Evolutionary conservation across 148 eudicot genomes (phyloP).

Genomic region (Euryodendron excelsum): DNA sequence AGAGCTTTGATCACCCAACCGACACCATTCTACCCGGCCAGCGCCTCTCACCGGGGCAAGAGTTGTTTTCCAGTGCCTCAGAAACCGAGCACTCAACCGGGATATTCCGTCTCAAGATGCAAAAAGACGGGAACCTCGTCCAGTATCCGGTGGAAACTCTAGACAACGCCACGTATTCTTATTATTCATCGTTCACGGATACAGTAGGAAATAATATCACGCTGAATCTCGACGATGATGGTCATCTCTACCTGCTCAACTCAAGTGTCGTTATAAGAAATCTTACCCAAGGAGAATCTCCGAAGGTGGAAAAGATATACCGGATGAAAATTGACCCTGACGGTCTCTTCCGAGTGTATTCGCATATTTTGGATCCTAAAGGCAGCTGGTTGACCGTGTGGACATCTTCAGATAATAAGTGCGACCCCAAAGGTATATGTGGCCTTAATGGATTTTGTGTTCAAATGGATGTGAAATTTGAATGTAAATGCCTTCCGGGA

Average conservation of each 20-base stretch:
- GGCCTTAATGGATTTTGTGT: conserved; percentile 12
- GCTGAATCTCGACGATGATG: too few species aligned
- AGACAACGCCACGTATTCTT: too few species aligned
- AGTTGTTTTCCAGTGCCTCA: conserved; percentile 11
- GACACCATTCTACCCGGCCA: conserved; percentile 18
- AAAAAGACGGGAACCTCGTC: conserved; percentile 21
- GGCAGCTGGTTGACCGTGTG: conserved; percentile 6
- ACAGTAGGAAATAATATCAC: too few species aligned
- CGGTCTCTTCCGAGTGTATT: conserved; percentile 22
- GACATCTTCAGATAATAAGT: neutral
- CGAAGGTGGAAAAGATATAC: neutral
- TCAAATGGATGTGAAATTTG: neutral
- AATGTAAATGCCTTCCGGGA: too few species aligned
- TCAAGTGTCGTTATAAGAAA: too few species aligned
- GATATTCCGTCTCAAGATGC: conserved; percentile 21
- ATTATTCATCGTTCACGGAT: too few species aligned
- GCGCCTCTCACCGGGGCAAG: neutral
- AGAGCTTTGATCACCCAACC: too few species aligned
- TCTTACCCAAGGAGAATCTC: too few species aligned
- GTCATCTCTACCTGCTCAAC: too few species aligned
- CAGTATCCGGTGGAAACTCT: too few species aligned
- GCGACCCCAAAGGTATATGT: conserved; percentile 7
- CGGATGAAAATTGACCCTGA: conserved; percentile 12
- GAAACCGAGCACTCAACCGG: conserved; percentile 9
- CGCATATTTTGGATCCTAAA: conserved; percentile 3